These are phyloP conservation scores for Tricholoma matsutake DNA, from an alignment of 768 basidiomycete species.

Conservation along the genomic window DNA sequence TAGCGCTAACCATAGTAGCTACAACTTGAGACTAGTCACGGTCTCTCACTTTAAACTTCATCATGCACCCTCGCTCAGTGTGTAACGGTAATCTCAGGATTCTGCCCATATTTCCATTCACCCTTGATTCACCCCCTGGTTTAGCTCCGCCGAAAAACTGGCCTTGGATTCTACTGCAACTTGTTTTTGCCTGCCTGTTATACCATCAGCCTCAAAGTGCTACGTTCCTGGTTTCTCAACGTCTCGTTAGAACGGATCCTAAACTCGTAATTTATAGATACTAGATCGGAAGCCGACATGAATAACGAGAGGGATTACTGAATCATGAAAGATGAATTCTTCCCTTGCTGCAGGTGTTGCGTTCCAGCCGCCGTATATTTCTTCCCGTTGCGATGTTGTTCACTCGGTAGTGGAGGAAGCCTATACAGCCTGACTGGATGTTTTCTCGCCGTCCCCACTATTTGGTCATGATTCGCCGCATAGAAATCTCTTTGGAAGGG, in stretches of 20 bases:
- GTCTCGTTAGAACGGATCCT: background rate
- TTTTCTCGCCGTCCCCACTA: too few species aligned
- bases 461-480: too few species aligned
- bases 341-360: background rate
- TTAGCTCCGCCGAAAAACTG: too few species aligned
- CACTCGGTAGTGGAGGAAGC: background rate
- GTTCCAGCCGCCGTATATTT: background rate
- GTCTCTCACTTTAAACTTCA: too few species aligned
- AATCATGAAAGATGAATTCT: background rate
- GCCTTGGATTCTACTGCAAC: too few species aligned
- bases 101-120: too few species aligned
- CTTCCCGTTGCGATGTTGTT: background rate
- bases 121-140: too few species aligned
- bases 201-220: background rate
- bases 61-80: too few species aligned
- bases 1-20: background rate
- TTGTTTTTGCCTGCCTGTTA: background rate
- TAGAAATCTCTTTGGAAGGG: background rate
- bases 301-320: background rate
- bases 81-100: too few species aligned
- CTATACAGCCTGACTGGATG: background rate
- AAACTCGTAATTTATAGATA: background rate
- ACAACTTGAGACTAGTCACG: too few species aligned
- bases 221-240: background rate
- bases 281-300: background rate